These are phyloP conservation scores for Phytophthora parvispora DNA, from an alignment of 352 stramenopile genomes.

Conservation along the genomic window DNA sequence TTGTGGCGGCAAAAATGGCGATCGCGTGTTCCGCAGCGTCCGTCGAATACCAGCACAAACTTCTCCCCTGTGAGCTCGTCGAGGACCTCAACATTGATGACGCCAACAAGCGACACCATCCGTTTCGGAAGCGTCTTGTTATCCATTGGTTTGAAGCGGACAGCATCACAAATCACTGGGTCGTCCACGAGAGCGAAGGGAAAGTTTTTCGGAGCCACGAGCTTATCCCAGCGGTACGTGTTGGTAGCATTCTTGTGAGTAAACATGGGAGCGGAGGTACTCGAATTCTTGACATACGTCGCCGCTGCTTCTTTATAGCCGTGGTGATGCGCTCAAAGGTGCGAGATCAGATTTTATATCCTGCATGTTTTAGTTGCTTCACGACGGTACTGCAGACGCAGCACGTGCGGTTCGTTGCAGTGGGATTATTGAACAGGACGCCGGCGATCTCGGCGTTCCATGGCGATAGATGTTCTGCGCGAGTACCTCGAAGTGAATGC, in stretches of 20 bases:
- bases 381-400: background rate
- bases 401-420: background rate
- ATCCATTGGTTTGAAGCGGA: constrained; percentile 10
- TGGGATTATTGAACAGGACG: constrained; percentile 2
- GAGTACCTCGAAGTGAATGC: background rate
- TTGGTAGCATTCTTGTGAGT: constrained; percentile 1
- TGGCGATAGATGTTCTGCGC: background rate
- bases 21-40: constrained; percentile 5
- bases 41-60: constrained; percentile 1
- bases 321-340: background rate
- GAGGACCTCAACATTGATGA: background rate
- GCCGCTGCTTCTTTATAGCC: background rate
- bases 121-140: background rate
- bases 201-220: constrained; percentile 9
- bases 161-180: background rate
- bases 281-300: background rate
- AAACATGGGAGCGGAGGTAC: background rate
- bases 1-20: constrained; percentile 10
- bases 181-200: constrained; percentile 1
- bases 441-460: background rate
- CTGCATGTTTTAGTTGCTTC: background rate
- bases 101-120: background rate
- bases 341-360: background rate
- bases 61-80: background rate
- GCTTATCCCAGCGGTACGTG: constrained; percentile 7